Evolutionary conservation across 805 yeast species (phyloP), one percentile per base, ranked within the genome.

Genomic region (Candida odintsovae): DNA sequence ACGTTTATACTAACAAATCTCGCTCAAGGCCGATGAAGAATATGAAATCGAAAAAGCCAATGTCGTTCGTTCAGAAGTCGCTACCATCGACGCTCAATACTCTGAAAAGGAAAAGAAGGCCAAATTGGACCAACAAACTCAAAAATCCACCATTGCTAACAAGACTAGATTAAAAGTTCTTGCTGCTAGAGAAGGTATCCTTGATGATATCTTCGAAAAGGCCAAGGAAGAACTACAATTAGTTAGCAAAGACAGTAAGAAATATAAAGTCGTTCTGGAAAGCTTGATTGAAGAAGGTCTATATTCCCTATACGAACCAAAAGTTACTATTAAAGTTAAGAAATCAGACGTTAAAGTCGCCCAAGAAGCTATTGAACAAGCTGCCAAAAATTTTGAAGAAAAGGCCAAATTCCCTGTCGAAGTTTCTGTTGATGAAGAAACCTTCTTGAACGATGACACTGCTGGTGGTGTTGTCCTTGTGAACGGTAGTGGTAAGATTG

Each of bases 41-140:
- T 94, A 92, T 66, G 98, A 94, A 70, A 90, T 94, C 61, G 99
- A 94, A 67, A 94, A 94, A 76, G 92, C 97, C 20, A 82, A 89
- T 48, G 82, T 94, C 62, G 98, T 94, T 49, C 87, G 98, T 63
- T 77, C 89, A 13, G 99, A 94, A 70, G 86, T 86, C 47, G 83
- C 94, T 43, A 80, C 90, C 44, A 89, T 94, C 57, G 99, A 94
- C 66, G 71, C 83, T 18, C 71, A 77, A 36, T 88, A 83, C 65
- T 90, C 85, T 53, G 82, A 79, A 58, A 89, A 87, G 65, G 77
- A 86, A 71, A 92, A 94, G 75, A 94, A 92, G 69, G 90, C 96
- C 3, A 72, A 89, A 28, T 81, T 94, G 67, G 86, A 92, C 39
- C 97, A 94, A 69, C 98, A 94, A 72, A 92, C 94, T 65, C 81